Base-by-base conservation (phyloP, 768 basidiomycete species). In the Galerina marginata region DNA sequence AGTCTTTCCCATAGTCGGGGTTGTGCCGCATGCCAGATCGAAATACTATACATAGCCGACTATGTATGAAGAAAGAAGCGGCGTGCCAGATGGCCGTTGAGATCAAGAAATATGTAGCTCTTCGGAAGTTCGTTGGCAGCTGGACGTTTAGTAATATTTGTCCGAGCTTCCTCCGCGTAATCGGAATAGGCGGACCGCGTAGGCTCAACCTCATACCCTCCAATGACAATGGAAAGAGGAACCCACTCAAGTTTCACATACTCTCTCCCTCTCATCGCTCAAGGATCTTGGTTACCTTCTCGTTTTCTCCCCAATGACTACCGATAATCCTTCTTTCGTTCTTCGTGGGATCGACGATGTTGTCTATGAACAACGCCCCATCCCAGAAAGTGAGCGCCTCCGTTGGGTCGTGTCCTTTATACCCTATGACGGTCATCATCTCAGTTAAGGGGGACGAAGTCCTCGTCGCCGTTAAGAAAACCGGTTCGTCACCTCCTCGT, bases 391-490 rank as follows among this genome's bases (percentile, higher is more conserved):
- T 91, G 54, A 59, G 83, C 44, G 40, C 25, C 54, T 43, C 12
- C 11, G 38, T 58, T 20, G 20, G 20, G 51, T 55, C 56, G 44
- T 50, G 20, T 39, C 15, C 45, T 55, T 59, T 50, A 46, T 33
- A 60, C n/a, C 46, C 16, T 46, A 38, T 33, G 38, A 56, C 58
- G 48, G 42, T 47, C 37, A 46, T 48, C 51, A 20, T 20, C 20
- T 20, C 68, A 91, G 90, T 91, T 62, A 79, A 82, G 16, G 83
- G 83, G 56, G 79, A 89, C 69, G 91, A 97, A 63, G 93, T 95
- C 43, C 86, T 98, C 20, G 86, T 99, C 37, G 81, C 91, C 67
- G 90, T 98, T 43, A 95, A 93, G 78, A 95, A 95, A 78, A 96
- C 95, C 15, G 95, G 93, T 88, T 60, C 60, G 82, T 26, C 25